Percentiles rank a stretch among this genome's conserved stretches.
These are phyloP conservation scores for Imleria badia DNA, from an alignment of 768 basidiomycete genomes.

Conservation along the genomic window DNA sequence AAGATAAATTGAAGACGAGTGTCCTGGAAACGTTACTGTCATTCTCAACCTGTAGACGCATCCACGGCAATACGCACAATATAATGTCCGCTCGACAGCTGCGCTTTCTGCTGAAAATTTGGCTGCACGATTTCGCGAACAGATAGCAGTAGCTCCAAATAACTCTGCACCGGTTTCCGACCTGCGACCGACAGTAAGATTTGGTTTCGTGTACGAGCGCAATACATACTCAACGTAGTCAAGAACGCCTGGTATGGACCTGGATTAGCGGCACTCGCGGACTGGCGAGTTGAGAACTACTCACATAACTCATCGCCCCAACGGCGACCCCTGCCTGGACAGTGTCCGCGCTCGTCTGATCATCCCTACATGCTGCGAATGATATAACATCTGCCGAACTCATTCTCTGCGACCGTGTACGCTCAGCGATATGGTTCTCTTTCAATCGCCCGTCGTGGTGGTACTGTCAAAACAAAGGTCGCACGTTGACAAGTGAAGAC, in stretches of 20 bases:
- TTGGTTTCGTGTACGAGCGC: too few species aligned
- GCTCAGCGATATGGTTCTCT: constrained; percentile 39
- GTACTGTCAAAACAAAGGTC: constrained; percentile 40
- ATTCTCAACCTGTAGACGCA: neutral
- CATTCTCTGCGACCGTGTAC: constrained; percentile 41
- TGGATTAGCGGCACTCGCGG: neutral
- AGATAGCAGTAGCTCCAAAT: constrained; percentile 58
- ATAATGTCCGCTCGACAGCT: constrained; percentile 70
- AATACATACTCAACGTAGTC: constrained; percentile 42
- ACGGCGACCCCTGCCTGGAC: constrained; percentile 61
- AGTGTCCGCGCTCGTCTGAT: constrained; percentile 73
- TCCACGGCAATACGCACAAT: constrained; percentile 41
- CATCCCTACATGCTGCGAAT: constrained; percentile 70
- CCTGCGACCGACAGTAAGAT: constrained; percentile 25
- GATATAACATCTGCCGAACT: constrained; percentile 81
- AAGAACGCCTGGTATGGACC: constrained; percentile 56
- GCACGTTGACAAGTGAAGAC: neutral
- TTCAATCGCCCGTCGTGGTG: constrained; percentile 57
- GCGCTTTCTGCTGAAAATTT: constrained; percentile 68
- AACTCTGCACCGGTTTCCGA: constrained; percentile 57
- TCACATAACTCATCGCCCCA: constrained; percentile 78
- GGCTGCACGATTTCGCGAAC: constrained; percentile 59
- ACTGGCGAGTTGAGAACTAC: constrained; percentile 21
- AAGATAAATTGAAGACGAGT: constrained; percentile 32
- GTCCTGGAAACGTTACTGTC: constrained; percentile 18